Evolutionary conservation across 2,329 filamentous ascomycete genomes (phyloP), one percentile per base, ranked within the genome.

Genomic region (Colletotrichum cereale): DNA sequence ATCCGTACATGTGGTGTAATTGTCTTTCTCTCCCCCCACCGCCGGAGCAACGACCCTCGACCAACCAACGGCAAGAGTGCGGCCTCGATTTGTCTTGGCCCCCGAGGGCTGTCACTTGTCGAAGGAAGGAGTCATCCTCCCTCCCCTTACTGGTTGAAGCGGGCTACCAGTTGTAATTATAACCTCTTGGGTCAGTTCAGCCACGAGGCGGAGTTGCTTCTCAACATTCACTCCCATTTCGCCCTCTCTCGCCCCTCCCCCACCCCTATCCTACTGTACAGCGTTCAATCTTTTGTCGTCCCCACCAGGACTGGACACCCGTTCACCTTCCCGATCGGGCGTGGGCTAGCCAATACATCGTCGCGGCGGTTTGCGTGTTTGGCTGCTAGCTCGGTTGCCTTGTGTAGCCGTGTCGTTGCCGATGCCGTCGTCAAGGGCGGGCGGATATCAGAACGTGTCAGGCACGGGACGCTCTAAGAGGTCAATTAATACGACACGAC

Each of bases 381-480:
- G 42, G 14, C 36, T 24, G 18, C 31, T 55, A 34, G 26, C 60
- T 38, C 47, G 29, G 42, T 34, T 24, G 26, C 29, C 38, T 55
- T 65, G 4, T 29, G 36, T 42, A 29, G 60, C 42, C 52, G 48
- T 53, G 58, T 36, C 34, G 48, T 26, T 48, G 48, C 61, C 48
- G 36, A 36, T 44, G 34, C 36, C 24, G 47, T 62, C 24, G 61
- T 34, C 65, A 42, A 36, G 57, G 29, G 31, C 18, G n/a, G 24
- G 18, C 34, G 40, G 21, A 31, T 26, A 55, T 58, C 60, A 71
- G 57, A 74, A 74, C 72, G 72, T 74, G 73, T 66, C 66, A 73
- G 72, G 73, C 68, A 74, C 60, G 47, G 66, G 57, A 50, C 18
- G 29, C 57, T 74, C 62, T 74, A 36, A 74, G 58, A 74, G 73